Evolutionary conservation across 257 asterid species (phyloP), one percentile per base, ranked within the genome.

Genomic region (Plantago major): DNA sequence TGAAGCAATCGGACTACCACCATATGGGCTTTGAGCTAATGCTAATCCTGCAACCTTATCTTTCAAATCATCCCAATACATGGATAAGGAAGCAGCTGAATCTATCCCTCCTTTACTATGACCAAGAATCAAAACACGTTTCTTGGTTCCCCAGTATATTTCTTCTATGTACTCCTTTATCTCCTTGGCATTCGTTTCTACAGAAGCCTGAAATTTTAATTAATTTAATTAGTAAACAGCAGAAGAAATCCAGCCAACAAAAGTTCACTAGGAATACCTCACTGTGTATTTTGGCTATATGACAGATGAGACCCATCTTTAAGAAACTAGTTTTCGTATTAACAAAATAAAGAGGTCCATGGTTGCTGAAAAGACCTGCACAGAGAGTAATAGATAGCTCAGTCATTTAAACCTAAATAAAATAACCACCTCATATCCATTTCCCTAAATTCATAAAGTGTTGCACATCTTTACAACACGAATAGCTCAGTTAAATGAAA

Each of bases 21-120:
- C 99, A 53, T 87, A 93, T 14, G 99, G 99, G 65, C 97, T 89
- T 79, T 89, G 99, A 33, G 95, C 79, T 63, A 93, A 76, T 53
- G 82, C 97, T 73, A 93, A 76, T 44, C 99, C 99, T 1, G 94
- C 97, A 65, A 93, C 97, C 82, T 89, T 93, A 63, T 84, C 95
- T 76, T 92, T 89, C 64, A 89, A 79, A 42, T 86, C 97, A 51
- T 81, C 79, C 99, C 99, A 92, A 71, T 89, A 84, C 75, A 92
- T 84, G 67, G 97, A 89, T 65, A 92, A 57, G 66, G 91, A 84
- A 50, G 99, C 99, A 67, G 97, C 99, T 30, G 95, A 74, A 76
- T 92, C 99, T 38, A 92, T 74, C 66, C 96, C 97, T 1, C 99
- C 99, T 79, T 92, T 92, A 76, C 99, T 92, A 70, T 92, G 99